Percentiles rank a stretch among this genome's conserved stretches.
These are phyloP conservation scores for Macadamia tetraphylla DNA, from an alignment of 164 flowering plant species.

Conservation along the genomic window DNA sequence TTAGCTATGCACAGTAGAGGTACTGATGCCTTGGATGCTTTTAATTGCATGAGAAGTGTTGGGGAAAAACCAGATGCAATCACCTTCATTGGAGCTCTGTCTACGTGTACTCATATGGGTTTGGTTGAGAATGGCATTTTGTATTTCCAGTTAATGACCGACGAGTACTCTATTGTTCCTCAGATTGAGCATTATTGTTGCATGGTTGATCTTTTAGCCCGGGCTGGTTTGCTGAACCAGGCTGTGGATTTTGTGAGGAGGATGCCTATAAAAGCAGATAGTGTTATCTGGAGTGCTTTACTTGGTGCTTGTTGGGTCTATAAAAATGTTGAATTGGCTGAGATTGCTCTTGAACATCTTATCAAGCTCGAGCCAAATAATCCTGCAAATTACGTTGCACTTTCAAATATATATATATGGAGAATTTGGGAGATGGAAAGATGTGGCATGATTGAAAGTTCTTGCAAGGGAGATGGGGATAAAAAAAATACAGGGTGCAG, in stretches of 20 bases:
- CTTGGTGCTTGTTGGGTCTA: slow-evolving; percentile 59
- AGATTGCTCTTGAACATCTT: slow-evolving; percentile 43
- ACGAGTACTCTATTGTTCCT: slow-evolving; percentile 41
- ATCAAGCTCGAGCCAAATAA: slow-evolving; percentile 53
- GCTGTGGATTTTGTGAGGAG: slow-evolving; percentile 43
- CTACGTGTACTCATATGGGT: slow-evolving; percentile 74
- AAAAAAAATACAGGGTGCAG: slow-evolving; percentile 57
- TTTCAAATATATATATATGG: slow-evolving; percentile 51
- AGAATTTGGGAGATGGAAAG: slow-evolving; percentile 47
- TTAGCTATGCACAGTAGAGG: slow-evolving; percentile 66
- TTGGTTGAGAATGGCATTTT: slow-evolving; percentile 44
- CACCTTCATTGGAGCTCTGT: slow-evolving; percentile 58
- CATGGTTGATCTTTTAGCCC: slow-evolving; percentile 58
- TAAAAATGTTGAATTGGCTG: slow-evolving; percentile 51
- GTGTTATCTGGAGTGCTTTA: slow-evolving; percentile 63
- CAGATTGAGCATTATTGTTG: slow-evolving; percentile 81
- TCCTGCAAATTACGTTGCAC: slow-evolving; percentile 56
- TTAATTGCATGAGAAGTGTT: slow-evolving; percentile 38
- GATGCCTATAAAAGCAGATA: slow-evolving; percentile 72
- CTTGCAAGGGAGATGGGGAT: slow-evolving; percentile 47
- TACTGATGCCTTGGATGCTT: slow-evolving; percentile 41
- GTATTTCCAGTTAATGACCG: slow-evolving; percentile 48
- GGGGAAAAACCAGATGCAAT: slow-evolving; percentile 55
- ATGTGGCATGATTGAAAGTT: slow-evolving; percentile 47
- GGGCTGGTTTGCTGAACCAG: slow-evolving; percentile 48